These are phyloP conservation scores for Neonectria coccinea DNA, from an alignment of 2,329 filamentous ascomycete genomes.

Conservation along the genomic window DNA sequence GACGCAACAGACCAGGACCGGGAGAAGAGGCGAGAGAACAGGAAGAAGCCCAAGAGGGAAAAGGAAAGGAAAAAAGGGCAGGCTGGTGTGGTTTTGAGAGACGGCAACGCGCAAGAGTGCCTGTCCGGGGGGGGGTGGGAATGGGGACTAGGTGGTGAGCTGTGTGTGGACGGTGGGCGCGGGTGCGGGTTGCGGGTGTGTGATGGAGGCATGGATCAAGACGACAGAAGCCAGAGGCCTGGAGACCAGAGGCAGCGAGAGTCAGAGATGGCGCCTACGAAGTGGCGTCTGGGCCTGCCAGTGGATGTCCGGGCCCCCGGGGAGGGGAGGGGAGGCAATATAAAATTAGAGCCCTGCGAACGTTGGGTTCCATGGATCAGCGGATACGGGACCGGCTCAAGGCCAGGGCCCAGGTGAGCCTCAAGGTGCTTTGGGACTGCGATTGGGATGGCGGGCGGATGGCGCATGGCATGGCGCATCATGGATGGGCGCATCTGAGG, in stretches of 20 bases:
- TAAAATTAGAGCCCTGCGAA: constrained; percentile 58
- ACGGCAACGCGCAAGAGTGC: constrained; percentile 37
- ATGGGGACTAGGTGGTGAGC: constrained; percentile 9
- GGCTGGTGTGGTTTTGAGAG: constrained; percentile 46
- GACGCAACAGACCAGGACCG: constrained; percentile 18
- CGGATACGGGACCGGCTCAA: constrained; percentile 45
- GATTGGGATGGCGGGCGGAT: constrained; percentile 35
- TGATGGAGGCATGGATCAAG: constrained; percentile 37
- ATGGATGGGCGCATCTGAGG: constrained; percentile 20
- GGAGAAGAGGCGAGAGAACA: constrained; percentile 40
- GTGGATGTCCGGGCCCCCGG: constrained; percentile 50
- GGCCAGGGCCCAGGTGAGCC: constrained; percentile 34
- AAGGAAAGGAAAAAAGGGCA: constrained; percentile 42
- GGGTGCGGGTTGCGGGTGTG: constrained; percentile 46
- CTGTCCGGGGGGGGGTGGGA: constrained; percentile 13
- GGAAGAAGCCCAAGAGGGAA: constrained; percentile 43
- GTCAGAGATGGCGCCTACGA: constrained; percentile 59
- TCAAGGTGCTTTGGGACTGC: constrained; percentile 10
- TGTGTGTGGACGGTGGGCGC: constrained; percentile 37
- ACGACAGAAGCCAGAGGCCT: constrained; percentile 17
- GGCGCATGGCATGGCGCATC: constrained; percentile 37
- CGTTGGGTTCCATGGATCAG: constrained; percentile 47
- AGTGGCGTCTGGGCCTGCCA: constrained; percentile 55
- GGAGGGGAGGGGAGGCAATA: constrained; percentile 49
- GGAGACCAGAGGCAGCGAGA: constrained; percentile 34